A percentile compares a stretch with the other conserved stretches of the same genome.
Conservation (phyloP, 2,329 filamentous ascomycete species). For the Fusarium vanettenii region DNA sequence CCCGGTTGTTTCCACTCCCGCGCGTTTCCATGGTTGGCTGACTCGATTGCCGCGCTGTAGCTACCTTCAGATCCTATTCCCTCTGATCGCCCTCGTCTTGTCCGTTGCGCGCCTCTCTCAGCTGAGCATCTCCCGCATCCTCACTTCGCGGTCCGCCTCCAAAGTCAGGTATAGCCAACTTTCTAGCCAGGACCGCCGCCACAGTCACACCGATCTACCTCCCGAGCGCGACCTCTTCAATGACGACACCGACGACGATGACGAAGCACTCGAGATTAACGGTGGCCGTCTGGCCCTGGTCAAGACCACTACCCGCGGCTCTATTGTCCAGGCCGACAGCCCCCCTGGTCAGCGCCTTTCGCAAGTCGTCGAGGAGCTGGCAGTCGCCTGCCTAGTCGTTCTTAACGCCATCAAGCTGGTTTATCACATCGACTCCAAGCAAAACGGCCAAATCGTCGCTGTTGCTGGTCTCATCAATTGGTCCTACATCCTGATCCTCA, state of each 20-base stretch:
- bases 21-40: constrained; percentile 12
- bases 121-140: constrained; percentile 66
- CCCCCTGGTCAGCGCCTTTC: constrained; percentile 79
- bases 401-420: constrained; percentile 75
- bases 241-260: constrained; percentile 67
- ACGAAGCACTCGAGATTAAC: constrained; percentile 65
- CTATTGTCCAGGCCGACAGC: constrained; percentile 77
- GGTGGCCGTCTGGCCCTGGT: constrained; percentile 68
- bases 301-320: constrained; percentile 71
- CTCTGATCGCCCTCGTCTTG: constrained; percentile 74
- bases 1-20: not conserved
- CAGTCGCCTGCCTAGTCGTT: constrained; percentile 76
- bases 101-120: constrained; percentile 76
- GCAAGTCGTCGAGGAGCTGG: constrained; percentile 79
- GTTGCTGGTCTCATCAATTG: constrained; percentile 78
- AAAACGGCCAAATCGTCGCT: constrained; percentile 68
- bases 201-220: constrained; percentile 64
- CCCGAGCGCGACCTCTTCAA: constrained; percentile 52
- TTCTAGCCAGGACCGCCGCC: constrained; percentile 55
- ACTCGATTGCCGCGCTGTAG: constrained; percentile 35
- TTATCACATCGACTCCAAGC: constrained; percentile 66
- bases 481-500: constrained; percentile 83
- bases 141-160: constrained; percentile 59
- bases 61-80: constrained; percentile 76
- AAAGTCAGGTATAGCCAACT: constrained; percentile 67